phyloP scores from a whole-genome alignment of 2,329 filamentous ascomycete species.

The Claviceps spartinae region DNA sequence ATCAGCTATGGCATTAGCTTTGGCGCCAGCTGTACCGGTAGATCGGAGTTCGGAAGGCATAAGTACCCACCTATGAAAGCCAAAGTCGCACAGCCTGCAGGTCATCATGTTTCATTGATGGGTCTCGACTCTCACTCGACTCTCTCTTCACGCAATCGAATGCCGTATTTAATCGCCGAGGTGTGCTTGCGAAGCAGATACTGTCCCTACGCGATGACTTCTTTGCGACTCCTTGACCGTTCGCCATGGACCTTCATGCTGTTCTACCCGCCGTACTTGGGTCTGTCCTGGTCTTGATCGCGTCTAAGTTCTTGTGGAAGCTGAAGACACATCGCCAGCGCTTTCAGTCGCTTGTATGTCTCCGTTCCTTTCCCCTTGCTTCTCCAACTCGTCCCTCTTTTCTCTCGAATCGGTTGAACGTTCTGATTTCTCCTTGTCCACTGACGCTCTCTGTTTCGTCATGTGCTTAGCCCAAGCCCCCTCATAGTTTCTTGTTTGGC shows the following conservation, averaged over 20 bases:
- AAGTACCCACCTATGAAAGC: neutral
- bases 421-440: neutral
- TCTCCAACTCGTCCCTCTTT: neutral
- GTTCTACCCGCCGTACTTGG: neutral
- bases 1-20: no score
- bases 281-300: neutral
- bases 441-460: neutral
- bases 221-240: neutral
- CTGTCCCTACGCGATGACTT: neutral
- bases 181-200: neutral
- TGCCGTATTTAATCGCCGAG: neutral
- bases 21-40: no score
- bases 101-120: neutral
- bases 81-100: neutral
- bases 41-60: no score
- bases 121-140: neutral
- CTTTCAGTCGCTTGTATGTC: neutral
- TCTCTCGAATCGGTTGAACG: neutral
- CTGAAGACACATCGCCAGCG: neutral
- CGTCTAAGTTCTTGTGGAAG: neutral
- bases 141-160: neutral
- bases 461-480: neutral
- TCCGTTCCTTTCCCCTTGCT: neutral
- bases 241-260: neutral
- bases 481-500: constrained; percentile 1